Evolutionary conservation across 306 rosid species (phyloP).

Genomic region (Citrullus amarus): DNA sequence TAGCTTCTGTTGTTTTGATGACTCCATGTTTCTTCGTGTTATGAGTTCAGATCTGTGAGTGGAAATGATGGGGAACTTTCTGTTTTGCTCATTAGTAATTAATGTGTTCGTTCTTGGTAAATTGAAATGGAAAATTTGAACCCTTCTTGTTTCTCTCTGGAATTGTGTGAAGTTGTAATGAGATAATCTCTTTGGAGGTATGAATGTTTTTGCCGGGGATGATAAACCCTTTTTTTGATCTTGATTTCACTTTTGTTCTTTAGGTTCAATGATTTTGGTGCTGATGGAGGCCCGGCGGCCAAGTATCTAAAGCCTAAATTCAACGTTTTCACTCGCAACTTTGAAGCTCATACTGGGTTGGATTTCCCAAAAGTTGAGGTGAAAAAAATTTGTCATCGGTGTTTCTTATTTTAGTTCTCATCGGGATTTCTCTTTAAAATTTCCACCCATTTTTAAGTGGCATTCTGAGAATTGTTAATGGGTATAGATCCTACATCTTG

Average conservation of each 20-base stretch:
- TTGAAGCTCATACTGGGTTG: constrained; percentile 30
- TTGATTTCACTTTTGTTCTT: neutral
- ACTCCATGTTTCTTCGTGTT: neutral
- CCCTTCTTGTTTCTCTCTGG: neutral
- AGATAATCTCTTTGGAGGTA: neutral
- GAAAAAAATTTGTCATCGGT: constrained; percentile 2
- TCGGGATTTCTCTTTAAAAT: neutral
- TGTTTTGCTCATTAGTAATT: neutral
- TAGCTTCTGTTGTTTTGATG: neutral
- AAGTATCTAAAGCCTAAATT: constrained; percentile 37
- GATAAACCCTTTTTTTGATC: neutral
- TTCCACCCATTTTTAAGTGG: neutral
- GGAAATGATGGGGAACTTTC: neutral
- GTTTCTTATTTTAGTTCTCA: neutral
- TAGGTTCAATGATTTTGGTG: constrained; percentile 46
- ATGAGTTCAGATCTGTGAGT: neutral
- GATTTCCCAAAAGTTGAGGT: constrained; percentile 40
- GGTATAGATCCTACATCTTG: constrained; percentile 32
- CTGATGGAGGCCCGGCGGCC: constrained; percentile 50
- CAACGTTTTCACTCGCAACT: constrained; percentile 23
- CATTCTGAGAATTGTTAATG: neutral
- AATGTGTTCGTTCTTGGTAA: neutral
- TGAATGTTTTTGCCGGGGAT: neutral
- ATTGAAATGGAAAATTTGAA: neutral
- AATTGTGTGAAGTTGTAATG: too few species aligned